Percentiles rank a stretch among this genome's conserved stretches.
Evolutionary conservation across 306 rosid species (phyloP).

Genomic region (Sicyos baderoa): DNA sequence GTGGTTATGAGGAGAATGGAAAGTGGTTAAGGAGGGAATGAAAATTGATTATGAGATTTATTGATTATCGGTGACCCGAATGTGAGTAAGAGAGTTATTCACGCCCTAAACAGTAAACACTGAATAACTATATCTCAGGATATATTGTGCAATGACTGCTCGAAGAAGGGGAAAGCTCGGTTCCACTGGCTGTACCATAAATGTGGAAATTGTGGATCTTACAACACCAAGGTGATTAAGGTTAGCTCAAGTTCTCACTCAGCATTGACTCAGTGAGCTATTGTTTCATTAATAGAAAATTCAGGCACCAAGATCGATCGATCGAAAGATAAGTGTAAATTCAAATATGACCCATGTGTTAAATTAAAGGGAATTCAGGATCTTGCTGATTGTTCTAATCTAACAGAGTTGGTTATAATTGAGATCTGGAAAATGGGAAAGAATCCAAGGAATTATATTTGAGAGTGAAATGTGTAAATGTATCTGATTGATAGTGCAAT

Average conservation of each 20-base stretch:
- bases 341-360: not conserved
- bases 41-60: too few relatives aligned
- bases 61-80: too few relatives aligned
- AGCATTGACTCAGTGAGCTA: conserved; percentile 20
- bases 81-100: too few relatives aligned
- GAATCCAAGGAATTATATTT: not conserved
- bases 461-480: not conserved
- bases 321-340: not conserved
- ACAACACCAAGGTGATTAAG: conserved; percentile 43
- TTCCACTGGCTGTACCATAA: conserved; percentile 59
- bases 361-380: not conserved
- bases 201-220: conserved; percentile 42
- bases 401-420: not conserved
- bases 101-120: not conserved
- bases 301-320: not conserved
- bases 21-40: too few relatives aligned
- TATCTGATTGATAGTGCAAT: not conserved
- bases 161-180: conserved; percentile 37
- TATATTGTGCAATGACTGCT: conserved; percentile 50
- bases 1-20: too few relatives aligned
- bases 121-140: conserved; percentile 27
- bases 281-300: not conserved
- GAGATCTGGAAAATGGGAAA: conserved; percentile 1
- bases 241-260: conserved; percentile 19
- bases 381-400: not conserved